These are phyloP conservation scores for Passalora sequoiae DNA, from an alignment of 2,329 filamentous ascomycete genomes.

Conservation along the genomic window DNA sequence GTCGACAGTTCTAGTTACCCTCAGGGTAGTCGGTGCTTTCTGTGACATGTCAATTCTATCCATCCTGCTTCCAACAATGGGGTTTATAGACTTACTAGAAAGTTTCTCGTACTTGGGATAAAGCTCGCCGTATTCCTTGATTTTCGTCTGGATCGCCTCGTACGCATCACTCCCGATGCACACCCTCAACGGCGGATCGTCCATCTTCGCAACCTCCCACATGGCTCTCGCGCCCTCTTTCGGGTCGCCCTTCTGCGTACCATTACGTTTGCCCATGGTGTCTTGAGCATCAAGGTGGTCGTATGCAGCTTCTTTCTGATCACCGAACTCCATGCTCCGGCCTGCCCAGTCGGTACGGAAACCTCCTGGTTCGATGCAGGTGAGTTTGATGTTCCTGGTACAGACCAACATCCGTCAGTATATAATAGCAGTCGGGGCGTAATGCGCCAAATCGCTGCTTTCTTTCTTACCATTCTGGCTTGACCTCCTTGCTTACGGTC, in stretches of 20 bases:
- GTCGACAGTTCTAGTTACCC: background rate
- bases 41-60: background rate
- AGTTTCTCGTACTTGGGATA: slow-evolving; percentile 49
- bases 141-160: slow-evolving; percentile 45
- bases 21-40: slow-evolving; percentile 8
- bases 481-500: slow-evolving; percentile 38
- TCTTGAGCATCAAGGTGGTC: slow-evolving; percentile 45
- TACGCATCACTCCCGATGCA: slow-evolving; percentile 53
- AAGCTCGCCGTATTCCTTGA: slow-evolving; percentile 46
- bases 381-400: slow-evolving; percentile 39
- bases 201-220: slow-evolving; percentile 51
- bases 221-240: slow-evolving; percentile 39
- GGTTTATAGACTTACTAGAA: slow-evolving; percentile 48
- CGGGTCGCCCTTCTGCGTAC: slow-evolving; percentile 48
- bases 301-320: slow-evolving; percentile 38
- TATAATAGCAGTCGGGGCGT: no score
- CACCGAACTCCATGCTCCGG: slow-evolving; percentile 44
- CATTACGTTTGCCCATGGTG: slow-evolving; percentile 39
- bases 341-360: slow-evolving; percentile 47
- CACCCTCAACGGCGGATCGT: slow-evolving; percentile 50
- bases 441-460: no score
- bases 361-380: slow-evolving; percentile 43
- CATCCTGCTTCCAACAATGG: slow-evolving; percentile 34
- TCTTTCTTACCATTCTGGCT: slow-evolving; percentile 39
- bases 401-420: background rate